Evolutionary conservation across 805 yeast genomes (phyloP).

Genomic region (Saturnispora silvae): DNA sequence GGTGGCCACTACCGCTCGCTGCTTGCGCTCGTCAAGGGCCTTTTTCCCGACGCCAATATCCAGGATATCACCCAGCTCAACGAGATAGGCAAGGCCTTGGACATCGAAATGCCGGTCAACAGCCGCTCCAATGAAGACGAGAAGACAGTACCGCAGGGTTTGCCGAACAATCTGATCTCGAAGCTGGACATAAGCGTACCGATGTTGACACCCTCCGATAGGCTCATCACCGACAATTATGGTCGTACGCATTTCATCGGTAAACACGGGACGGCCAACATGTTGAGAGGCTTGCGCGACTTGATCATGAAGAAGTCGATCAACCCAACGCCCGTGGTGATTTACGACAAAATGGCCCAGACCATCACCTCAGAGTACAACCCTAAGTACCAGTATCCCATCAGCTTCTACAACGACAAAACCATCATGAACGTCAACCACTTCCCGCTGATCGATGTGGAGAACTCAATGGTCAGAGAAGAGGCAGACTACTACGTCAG

Average conservation of each 20-base stretch:
- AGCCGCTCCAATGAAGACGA: slow-evolving; percentile 4
- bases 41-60: slow-evolving; percentile 36
- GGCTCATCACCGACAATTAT: slow-evolving; percentile 33
- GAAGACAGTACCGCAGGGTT: slow-evolving; percentile 7
- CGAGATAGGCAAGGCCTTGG: slow-evolving; percentile 26
- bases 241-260: slow-evolving; percentile 42
- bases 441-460: slow-evolving; percentile 34
- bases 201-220: slow-evolving; percentile 23
- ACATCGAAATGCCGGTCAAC: slow-evolving; percentile 28
- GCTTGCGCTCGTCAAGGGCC: slow-evolving; percentile 27
- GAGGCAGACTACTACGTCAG: slow-evolving; percentile 30
- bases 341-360: slow-evolving; percentile 25
- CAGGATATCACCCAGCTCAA: slow-evolving; percentile 33
- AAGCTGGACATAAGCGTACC: slow-evolving; percentile 11
- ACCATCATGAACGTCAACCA: slow-evolving; percentile 21
- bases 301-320: slow-evolving; percentile 30
- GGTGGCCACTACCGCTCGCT: slow-evolving; percentile 35
- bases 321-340: slow-evolving; percentile 24
- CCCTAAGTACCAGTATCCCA: slow-evolving; percentile 27
- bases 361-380: slow-evolving; percentile 27
- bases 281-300: slow-evolving; percentile 34
- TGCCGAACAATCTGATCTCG: neutral
- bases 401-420: slow-evolving; percentile 25
- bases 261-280: slow-evolving; percentile 34
- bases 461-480: slow-evolving; percentile 22